These are phyloP conservation scores for Candida loeiensis DNA, from an alignment of 805 yeast genomes.

Conservation along the genomic window DNA sequence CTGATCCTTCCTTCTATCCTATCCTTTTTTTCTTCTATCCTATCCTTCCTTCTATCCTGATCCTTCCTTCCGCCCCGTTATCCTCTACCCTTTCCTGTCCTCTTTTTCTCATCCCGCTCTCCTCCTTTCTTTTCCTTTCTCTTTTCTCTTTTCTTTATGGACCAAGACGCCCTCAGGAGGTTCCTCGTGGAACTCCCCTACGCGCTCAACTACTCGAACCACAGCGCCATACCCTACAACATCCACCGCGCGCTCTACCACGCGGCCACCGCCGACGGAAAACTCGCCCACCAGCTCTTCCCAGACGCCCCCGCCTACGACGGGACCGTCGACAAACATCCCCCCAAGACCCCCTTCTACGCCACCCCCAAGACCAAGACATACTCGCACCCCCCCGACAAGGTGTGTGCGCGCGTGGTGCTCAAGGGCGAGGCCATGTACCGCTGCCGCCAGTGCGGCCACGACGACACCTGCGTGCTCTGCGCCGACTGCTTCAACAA, in stretches of 20 bases:
- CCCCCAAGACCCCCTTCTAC: neutral
- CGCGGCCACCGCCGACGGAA: conserved; percentile 20
- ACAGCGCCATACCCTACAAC: conserved; percentile 16
- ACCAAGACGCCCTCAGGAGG: conserved; percentile 18
- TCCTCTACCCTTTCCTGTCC: neutral
- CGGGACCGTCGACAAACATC: neutral
- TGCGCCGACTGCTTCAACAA: conserved; percentile 71
- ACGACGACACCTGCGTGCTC: conserved; percentile 73
- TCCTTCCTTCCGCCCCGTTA: neutral
- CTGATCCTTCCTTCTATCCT: too few species aligned
- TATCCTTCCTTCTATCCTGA: neutral
- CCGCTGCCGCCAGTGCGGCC: conserved; percentile 72
- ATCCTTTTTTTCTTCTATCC: too few species aligned
- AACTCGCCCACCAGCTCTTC: conserved; percentile 13
- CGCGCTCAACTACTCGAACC: conserved; percentile 13
- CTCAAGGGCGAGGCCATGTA: conserved; percentile 62
- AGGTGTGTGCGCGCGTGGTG: conserved; percentile 67
- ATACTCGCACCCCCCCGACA: conserved; percentile 49
- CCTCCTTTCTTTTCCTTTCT: neutral
- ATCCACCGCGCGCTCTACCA: conserved; percentile 30
- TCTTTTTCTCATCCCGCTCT: neutral
- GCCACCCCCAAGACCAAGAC: neutral
- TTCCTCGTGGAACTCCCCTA: conserved; percentile 28
- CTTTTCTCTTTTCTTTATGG: neutral
- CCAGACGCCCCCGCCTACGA: conserved; percentile 5